Percentiles rank a stretch among this genome's conserved stretches.
Evolutionary conservation across 1,139 yeast species (phyloP).

Genomic region (Yamadazyma atlantica): DNA sequence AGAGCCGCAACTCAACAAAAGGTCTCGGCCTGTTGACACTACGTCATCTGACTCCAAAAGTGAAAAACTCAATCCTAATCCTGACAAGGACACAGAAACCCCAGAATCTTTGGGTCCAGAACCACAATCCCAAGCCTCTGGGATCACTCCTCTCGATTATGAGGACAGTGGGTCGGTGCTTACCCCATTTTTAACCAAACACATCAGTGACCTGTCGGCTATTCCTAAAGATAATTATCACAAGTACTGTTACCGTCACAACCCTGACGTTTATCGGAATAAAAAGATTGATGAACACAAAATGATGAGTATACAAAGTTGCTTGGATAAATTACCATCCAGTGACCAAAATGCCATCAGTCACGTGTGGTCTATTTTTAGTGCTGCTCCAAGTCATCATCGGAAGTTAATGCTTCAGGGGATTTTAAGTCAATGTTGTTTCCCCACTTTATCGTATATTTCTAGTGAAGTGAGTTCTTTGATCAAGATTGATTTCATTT

Average conservation of each 20-base stretch:
- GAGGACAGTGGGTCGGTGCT: slow-evolving; percentile 29
- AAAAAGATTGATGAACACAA: slow-evolving; percentile 67
- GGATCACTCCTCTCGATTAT: background rate
- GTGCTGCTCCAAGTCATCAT: slow-evolving; percentile 68
- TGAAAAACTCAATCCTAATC: background rate
- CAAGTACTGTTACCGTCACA: slow-evolving; percentile 85
- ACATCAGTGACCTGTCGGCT: slow-evolving; percentile 41
- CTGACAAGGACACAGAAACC: background rate
- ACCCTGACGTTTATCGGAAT: slow-evolving; percentile 77
- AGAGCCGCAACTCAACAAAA: no score
- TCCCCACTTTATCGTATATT: slow-evolving; percentile 85
- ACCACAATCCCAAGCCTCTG: no score
- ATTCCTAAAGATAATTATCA: slow-evolving; percentile 53
- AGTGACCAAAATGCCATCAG: slow-evolving; percentile 70
- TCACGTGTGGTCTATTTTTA: slow-evolving; percentile 76
- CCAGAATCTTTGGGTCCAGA: background rate
- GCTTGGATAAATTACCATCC: slow-evolving; percentile 56
- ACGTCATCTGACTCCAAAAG: no score
- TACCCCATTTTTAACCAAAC: slow-evolving; percentile 47
- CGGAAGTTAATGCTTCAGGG: slow-evolving; percentile 81
- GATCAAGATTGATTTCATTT: slow-evolving; percentile 84
- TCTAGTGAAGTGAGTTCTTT: slow-evolving; percentile 76
- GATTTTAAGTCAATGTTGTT: slow-evolving; percentile 84
- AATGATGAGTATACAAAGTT: slow-evolving; percentile 61
- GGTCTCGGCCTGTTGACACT: no score